Evolutionary conservation across 148 eudicot species (phyloP), one percentile per base, ranked within the genome.

Genomic region (Oxyria digyna): DNA sequence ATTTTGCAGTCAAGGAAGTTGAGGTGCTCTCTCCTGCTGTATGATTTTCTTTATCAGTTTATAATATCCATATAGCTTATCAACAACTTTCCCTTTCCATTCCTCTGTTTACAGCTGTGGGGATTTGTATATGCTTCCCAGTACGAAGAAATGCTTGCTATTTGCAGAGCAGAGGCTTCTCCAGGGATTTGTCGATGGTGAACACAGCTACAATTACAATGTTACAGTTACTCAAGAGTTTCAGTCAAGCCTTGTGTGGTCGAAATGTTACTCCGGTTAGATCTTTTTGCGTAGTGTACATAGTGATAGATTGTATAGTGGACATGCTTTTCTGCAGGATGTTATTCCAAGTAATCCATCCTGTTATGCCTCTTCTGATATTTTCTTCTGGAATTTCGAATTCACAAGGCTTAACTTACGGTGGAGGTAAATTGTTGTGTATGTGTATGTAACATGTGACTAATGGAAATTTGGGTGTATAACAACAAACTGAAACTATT

Each of bases 71-170:
- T 35, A 38, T 9, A 37, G 2, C 26, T 38, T 6, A 35, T 3
- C 15, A 8, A 4, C 23, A 18, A 35, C 43, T 64, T 64, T 6
- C 14, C 43, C 42, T 21, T 10, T 27, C 3, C 43, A 66, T 35
- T 41, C 14, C 29, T 37, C 46, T 37, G 10, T 1, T 18, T 81
- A 82, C 89, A 93, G 98, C 69, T 93, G 72, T 93, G 98, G 98
- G 96, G 95, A 40, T 93, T 93, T 69, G 96, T 85, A 32, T 83
- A 93, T 81, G 81, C 96, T 75, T 90, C 98, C 17, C 82, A 77
- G 77, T 93, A 82, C 13, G 89, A 90, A 62, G 96, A 90, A 77
- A 72, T 78, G 73, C 74, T 93, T 54, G 78, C 95, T 67, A 42
- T 72, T 65, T 78, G 84, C 79, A 81, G 84, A 75, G 80, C 83